phyloP scores from a whole-genome alignment of 2,329 filamentous ascomycete genomes.

The Rhinocladiella mackenziei region DNA sequence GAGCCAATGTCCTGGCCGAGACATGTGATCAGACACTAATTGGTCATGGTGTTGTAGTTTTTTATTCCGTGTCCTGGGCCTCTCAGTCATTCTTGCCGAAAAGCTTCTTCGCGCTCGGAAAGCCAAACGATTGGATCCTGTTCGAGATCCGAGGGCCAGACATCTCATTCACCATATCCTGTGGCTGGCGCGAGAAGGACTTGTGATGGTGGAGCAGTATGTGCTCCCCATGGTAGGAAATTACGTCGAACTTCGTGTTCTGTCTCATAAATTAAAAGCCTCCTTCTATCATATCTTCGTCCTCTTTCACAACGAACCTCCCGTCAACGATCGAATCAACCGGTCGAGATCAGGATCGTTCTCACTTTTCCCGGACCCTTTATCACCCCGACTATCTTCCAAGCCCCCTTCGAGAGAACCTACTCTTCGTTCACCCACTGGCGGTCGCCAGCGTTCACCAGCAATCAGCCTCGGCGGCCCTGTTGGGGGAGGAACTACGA shows the following conservation, averaged over 20 bases:
- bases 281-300: constrained; percentile 97
- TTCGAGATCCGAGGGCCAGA: constrained; percentile 66
- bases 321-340: constrained; percentile 55
- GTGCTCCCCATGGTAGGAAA: constrained; percentile 78
- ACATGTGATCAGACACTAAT: background rate
- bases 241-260: constrained; percentile 78
- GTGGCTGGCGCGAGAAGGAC: constrained; percentile 89
- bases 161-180: constrained; percentile 87
- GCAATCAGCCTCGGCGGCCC: constrained; percentile 56
- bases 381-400: constrained; percentile 23
- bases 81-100: constrained; percentile 81
- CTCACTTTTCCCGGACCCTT: constrained; percentile 27
- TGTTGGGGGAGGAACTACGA: constrained; percentile 47
- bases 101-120: constrained; percentile 80
- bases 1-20: background rate
- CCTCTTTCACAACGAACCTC: constrained; percentile 86
- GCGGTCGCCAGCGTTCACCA: constrained; percentile 41
- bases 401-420: constrained; percentile 29
- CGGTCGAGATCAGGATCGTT: constrained; percentile 23
- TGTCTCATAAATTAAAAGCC: constrained; percentile 85
- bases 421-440: constrained; percentile 43
- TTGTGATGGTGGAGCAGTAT: constrained; percentile 79
- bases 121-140: constrained; percentile 73
- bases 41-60: constrained; percentile 43
- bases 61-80: constrained; percentile 84